These are phyloP conservation scores for Zizania latifolia DNA, from an alignment of 176 grass and related monocot genomes.

Conservation along the genomic window DNA sequence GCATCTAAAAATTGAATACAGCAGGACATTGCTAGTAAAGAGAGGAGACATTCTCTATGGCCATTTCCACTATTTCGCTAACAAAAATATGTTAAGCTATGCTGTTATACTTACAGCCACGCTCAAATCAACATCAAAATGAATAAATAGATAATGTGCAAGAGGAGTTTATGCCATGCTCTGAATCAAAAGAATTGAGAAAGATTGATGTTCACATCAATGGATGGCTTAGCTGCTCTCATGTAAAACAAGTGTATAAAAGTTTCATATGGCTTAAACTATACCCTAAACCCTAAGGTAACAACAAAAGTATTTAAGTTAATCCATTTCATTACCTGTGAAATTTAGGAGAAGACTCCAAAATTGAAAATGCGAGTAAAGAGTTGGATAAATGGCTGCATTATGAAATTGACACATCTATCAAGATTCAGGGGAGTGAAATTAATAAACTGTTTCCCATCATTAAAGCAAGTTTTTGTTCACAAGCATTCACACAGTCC, in stretches of 20 bases:
- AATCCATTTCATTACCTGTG: not conserved
- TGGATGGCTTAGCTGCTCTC: not conserved
- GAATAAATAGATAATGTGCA: not conserved
- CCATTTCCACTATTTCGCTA: constrained; percentile 7
- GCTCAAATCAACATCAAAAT: constrained; percentile 9
- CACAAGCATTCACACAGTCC: not conserved
- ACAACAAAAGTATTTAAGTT: not conserved
- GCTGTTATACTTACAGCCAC: not conserved
- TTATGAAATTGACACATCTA: not conserved
- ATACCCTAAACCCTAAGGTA: not conserved
- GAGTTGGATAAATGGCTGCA: not conserved
- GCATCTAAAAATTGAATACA: not conserved
- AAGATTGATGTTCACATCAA: constrained; percentile 4
- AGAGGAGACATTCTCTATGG: not conserved
- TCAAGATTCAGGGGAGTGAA: not conserved
- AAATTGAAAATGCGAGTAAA: not conserved
- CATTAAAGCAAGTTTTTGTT: not conserved
- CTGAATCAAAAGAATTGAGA: not conserved
- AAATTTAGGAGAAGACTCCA: not conserved
- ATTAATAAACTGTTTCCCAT: not conserved
- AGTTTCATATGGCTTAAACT: not conserved
- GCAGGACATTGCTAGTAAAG: not conserved
- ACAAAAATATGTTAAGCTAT: not conserved
- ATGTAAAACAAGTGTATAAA: constrained; percentile 1
- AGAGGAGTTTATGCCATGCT: not conserved